Evolutionary conservation across 768 basidiomycete species (phyloP), one percentile per base, ranked within the genome.

Genomic region (Lactifluus rugatus): DNA sequence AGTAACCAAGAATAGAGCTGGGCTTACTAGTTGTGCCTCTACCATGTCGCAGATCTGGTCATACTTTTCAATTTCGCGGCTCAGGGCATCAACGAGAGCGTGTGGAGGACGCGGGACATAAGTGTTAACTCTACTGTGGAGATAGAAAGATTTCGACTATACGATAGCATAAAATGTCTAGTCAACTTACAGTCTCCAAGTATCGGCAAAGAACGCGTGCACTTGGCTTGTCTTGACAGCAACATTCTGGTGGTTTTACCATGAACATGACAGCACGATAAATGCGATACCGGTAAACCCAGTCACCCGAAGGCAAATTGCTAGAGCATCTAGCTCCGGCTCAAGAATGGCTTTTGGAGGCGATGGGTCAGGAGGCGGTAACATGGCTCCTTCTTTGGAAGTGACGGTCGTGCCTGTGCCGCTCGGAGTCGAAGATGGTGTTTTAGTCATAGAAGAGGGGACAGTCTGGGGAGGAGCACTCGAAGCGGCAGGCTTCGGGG

Each of bases 41-140:
- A 92, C 81, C 1, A 82, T 74, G 66, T 92, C 89, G 65, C 87
- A 88, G 5, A 89, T 61, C 64, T 89, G 86, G 65, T 91, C 87
- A 63, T 85, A 91, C 65, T 80, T 84, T 67, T 90, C 87, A 3
- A 89, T 73, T 66, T 89, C 87, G 37, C 80, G 80, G 16, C 87
- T 84, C 34, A 92, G 74, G 17, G 84, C 76, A 3, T 81, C 73
- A 3, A 79, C 82, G 13, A 89, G 67, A 23, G 82, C 76, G n/a
- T 73, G 81, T 10, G 87, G 87, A 25, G 89, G 87, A 57, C 76
- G 70, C 3, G 78, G 76, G 2, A 80, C 78, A 64, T 83, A 75
- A 50, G 77, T 77, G 49, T 78, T 74, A 46, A 89, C 77, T 11
- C 78, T 79, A 45, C 87, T 89, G 19, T 16, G 31, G 50, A 56